Evolutionary conservation across 2,329 filamentous ascomycete species (phyloP).

Genomic region (Aspergillus aculeatus): DNA sequence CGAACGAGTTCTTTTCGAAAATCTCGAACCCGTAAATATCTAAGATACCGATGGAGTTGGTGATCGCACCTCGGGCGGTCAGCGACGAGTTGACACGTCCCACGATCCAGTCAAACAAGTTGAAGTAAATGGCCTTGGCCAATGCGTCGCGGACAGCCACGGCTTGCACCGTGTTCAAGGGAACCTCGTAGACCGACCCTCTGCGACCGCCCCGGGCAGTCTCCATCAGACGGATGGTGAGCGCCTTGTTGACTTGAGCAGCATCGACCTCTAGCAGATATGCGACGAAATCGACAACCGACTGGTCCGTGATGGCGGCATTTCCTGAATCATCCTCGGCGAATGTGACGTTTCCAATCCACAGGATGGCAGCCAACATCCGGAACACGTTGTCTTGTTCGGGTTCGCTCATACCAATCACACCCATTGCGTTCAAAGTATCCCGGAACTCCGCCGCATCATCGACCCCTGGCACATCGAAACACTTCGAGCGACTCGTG

Average conservation of each 20-base stretch:
- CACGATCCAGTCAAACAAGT: slow-evolving; percentile 98
- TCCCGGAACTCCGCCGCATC: slow-evolving; percentile 86
- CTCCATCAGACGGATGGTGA: slow-evolving; percentile 84
- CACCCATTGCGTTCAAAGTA: slow-evolving; percentile 88
- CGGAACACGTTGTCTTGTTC: slow-evolving; percentile 98
- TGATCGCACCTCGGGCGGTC: slow-evolving; percentile 70
- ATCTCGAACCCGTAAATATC: slow-evolving; percentile 99
- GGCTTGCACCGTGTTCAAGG: slow-evolving; percentile 84
- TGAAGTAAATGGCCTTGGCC: slow-evolving; percentile 94
- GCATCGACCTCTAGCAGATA: slow-evolving; percentile 89
- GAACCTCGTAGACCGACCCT: slow-evolving; percentile 69
- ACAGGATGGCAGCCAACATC: slow-evolving; percentile 86
- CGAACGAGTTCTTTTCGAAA: slow-evolving; percentile 98
- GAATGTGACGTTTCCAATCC: slow-evolving; percentile 94
- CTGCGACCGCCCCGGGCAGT: slow-evolving; percentile 64
- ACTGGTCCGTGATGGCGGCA: slow-evolving; percentile 81
- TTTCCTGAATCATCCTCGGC: slow-evolving; percentile 85
- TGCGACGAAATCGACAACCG: slow-evolving; percentile 89
- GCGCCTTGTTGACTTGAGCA: slow-evolving; percentile 75
- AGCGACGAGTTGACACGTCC: slow-evolving; percentile 85
- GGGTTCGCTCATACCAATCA: slow-evolving; percentile 81
- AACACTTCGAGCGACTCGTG: slow-evolving; percentile 90
- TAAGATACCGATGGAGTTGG: slow-evolving; percentile 90
- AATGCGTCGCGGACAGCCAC: slow-evolving; percentile 84
- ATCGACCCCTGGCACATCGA: slow-evolving; percentile 91